Evolutionary conservation across 306 rosid genomes (phyloP), one percentile per base, ranked within the genome.

Genomic region (Prosopis cineraria): DNA sequence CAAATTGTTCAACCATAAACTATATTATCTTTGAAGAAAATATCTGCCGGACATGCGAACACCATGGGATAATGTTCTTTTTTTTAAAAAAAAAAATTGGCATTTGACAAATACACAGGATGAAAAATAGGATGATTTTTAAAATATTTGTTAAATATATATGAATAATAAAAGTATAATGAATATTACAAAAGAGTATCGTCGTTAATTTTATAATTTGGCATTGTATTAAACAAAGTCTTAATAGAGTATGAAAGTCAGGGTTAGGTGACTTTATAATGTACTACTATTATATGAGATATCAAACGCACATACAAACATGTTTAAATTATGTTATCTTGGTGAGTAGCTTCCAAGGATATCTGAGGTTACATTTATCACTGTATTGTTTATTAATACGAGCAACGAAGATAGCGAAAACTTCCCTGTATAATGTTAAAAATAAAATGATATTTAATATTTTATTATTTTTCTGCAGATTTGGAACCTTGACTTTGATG

Each of bases 321-420:
- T 66, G 69, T 56, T 5, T 30, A 52, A 80, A 73, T 36, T 62
- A 47, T 17, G 79, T 78, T 74, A 74, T 70, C 67, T 64, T 74
- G 68, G 64, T 34, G 47, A 83, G 63, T 65, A 55, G 66, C 72
- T 81, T 74, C 77, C 78, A 39, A 75, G 81, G 68, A 86, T 65
- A 40, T 75, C 41, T 31, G 34, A 27, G 43, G 2, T 34, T 25
- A 7, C 33, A 52, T 79, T 67, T 20, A 25, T 67, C 20, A 31
- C 75, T 31, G 0, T 4, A 30, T 41, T 24, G 5, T 72, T 52
- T 20, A 50, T 31, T 29, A 33, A 34, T 34, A 6, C 20, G 13
- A 34, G 10, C 22, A 50, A 34, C 11, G 27, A 50, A 48, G 37
- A 50, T 31, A 48, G 27, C 31, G 43, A 36, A 20, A 72, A 13